phyloP scores from a whole-genome alignment of 2,329 filamentous ascomycete species.

The Aspergillus proliferans region DNA sequence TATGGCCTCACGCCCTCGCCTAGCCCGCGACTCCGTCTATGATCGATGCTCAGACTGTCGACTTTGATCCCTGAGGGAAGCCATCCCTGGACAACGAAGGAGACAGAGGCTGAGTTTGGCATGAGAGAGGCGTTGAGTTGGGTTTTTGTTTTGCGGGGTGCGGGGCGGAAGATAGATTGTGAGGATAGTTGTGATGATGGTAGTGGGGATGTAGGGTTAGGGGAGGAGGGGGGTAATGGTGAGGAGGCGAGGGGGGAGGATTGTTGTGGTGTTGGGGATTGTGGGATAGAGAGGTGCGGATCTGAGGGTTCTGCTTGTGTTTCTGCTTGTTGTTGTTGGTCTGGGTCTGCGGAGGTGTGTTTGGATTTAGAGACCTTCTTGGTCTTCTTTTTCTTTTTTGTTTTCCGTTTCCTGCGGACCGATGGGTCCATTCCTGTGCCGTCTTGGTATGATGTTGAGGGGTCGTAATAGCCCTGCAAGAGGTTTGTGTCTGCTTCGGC shows the following conservation, averaged over 20 bases:
- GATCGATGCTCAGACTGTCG: constrained; percentile 56
- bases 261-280: neutral
- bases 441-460: constrained; percentile 29
- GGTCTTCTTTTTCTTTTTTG: constrained; percentile 32
- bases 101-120: constrained; percentile 70
- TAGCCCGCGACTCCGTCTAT: constrained; percentile 76
- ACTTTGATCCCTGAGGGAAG: constrained; percentile 59
- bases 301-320: neutral
- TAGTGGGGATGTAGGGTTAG: constrained; percentile 8
- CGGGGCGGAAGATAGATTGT: constrained; percentile 18
- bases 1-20: constrained; percentile 88
- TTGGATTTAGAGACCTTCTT: constrained; percentile 14
- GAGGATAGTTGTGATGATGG: constrained; percentile 7
- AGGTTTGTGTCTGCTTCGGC: constrained; percentile 32
- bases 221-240: constrained; percentile 5
- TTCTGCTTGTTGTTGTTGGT: neutral
- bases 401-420: constrained; percentile 28
- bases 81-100: constrained; percentile 58
- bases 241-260: constrained; percentile 13
- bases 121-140: constrained; percentile 70
- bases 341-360: constrained; percentile 7
- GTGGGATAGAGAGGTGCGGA: neutral
- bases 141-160: constrained; percentile 32
- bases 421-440: constrained; percentile 11
- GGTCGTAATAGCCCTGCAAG: constrained; percentile 42